Base-by-base conservation (phyloP, 108 stramenopile species). In the Cyclotella baltica region DNA sequence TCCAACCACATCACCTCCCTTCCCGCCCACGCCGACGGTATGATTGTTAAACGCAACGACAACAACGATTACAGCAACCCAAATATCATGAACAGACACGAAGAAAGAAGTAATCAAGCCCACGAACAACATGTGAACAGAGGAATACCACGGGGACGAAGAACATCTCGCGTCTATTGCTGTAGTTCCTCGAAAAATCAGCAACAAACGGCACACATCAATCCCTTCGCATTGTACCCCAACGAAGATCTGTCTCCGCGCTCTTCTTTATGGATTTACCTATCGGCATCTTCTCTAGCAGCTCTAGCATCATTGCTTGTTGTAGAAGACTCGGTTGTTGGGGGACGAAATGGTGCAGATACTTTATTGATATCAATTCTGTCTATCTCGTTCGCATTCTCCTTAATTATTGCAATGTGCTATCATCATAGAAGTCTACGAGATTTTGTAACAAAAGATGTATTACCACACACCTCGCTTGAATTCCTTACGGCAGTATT, bases 391-490 rank as follows among this genome's bases (percentile, higher is more conserved):
- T 74, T 74, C 31, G 58, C 8, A 33, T 0, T 80, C 10, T 62
- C 80, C 8, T 29, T 74, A 28, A 13, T 73, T 16, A 51, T 80
- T 43, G 33, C 67, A 35, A 4, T 73, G 4, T 68, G 38, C 51
- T 80, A 74, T 62, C 80, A 34, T 11, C 80, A 80, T 70, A 64
- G 80, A 37, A 68, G 19, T 51, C 22, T 74, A 9, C 72, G 80
- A 31, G 52, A 80, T 16, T 59, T 27, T 10, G 27, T 80, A 0
- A 80, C 80, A 23, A 38, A n/a, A 34, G 67, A 67, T 51, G 23
- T 74, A 22, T 25, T 16, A 25, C 59, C 59, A 48, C 48, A 48
- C 65, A 59, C 27, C 52, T 74, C 80, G 57, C 18, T 63, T 30
- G 80, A 80, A 30, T 68, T 70, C 22, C 19, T 80, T 10, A 19